Evolutionary conservation across 805 yeast species (phyloP).

Genomic region (Blastobotrys americana): DNA sequence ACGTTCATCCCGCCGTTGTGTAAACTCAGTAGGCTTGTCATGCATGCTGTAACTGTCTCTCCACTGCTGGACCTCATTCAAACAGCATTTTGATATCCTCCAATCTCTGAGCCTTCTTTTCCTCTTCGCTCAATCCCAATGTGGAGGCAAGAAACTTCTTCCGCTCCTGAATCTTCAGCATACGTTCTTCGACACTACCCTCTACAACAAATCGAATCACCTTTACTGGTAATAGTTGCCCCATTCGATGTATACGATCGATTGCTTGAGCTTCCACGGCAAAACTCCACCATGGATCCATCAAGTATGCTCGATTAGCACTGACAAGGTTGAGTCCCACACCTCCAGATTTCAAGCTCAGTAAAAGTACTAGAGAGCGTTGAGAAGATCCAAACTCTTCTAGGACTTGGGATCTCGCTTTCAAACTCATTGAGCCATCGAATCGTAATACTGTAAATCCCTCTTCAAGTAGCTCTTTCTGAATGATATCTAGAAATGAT

Average conservation of each 20-base stretch:
- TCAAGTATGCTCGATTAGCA: constrained; percentile 77
- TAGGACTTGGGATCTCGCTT: constrained; percentile 56
- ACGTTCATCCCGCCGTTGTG: too few species aligned
- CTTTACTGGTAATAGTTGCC: constrained; percentile 65
- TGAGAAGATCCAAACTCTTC: constrained; percentile 42
- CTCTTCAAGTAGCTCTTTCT: constrained; percentile 45
- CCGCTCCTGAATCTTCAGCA: constrained; percentile 79
- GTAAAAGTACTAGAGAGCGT: constrained; percentile 43
- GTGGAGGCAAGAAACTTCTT: constrained; percentile 39
- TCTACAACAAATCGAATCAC: constrained; percentile 76
- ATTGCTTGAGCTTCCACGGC: constrained; percentile 88
- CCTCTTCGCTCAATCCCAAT: constrained; percentile 31
- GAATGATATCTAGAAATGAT: constrained; percentile 67
- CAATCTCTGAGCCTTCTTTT: constrained; percentile 28
- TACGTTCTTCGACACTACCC: constrained; percentile 78
- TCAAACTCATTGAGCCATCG: constrained; percentile 71
- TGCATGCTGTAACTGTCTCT: too few species aligned
- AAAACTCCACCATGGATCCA: constrained; percentile 98
- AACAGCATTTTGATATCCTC: constrained; percentile 32
- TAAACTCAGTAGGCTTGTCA: too few species aligned
- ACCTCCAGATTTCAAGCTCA: constrained; percentile 89
- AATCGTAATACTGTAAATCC: constrained; percentile 59
- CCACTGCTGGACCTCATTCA: too few species aligned
- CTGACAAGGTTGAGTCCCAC: constrained; percentile 84
- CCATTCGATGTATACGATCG: constrained; percentile 85